phyloP scores from a whole-genome alignment of 2,329 filamentous ascomycete species.

The Verticillium albo-atrum region DNA sequence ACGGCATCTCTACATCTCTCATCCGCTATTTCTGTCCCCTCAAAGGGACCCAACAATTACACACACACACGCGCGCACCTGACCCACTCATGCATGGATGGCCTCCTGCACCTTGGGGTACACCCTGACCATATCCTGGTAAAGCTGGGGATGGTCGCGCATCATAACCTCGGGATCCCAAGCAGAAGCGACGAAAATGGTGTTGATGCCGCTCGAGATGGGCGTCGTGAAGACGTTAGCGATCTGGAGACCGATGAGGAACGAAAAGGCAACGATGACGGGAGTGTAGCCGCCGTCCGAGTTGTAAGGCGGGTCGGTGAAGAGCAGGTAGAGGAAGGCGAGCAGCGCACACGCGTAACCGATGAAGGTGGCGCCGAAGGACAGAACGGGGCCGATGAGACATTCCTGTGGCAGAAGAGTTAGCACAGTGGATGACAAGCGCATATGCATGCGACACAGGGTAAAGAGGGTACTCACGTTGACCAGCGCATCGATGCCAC shows the following conservation, averaged over 20 bases:
- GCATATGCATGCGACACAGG: not conserved
- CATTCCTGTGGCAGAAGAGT: conserved; percentile 51
- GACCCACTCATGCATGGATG: conserved; percentile 54
- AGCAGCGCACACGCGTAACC: conserved; percentile 78
- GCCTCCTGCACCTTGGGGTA: conserved; percentile 81
- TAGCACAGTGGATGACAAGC: not conserved
- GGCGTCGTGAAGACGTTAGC: conserved; percentile 87
- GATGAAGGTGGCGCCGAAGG: conserved; percentile 77
- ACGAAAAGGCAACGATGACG: conserved; percentile 78
- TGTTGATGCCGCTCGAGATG: conserved; percentile 82
- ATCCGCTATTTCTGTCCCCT: not conserved
- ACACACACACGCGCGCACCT: not conserved
- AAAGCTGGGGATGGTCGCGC: conserved; percentile 76
- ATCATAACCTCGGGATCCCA: conserved; percentile 72
- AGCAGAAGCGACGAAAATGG: conserved; percentile 77
- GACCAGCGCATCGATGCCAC: conserved; percentile 83
- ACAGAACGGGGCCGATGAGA: conserved; percentile 68
- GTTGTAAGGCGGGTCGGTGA: conserved; percentile 80
- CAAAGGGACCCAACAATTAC: not conserved
- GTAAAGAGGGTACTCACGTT: conserved; percentile 43
- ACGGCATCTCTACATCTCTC: not conserved
- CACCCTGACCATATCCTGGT: conserved; percentile 70
- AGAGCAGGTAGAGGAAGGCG: conserved; percentile 80
- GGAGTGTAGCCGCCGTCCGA: conserved; percentile 61
- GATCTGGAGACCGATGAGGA: conserved; percentile 86